Conservation (phyloP, 164 flowering plant species). For the Tetracentron sinense region DNA sequence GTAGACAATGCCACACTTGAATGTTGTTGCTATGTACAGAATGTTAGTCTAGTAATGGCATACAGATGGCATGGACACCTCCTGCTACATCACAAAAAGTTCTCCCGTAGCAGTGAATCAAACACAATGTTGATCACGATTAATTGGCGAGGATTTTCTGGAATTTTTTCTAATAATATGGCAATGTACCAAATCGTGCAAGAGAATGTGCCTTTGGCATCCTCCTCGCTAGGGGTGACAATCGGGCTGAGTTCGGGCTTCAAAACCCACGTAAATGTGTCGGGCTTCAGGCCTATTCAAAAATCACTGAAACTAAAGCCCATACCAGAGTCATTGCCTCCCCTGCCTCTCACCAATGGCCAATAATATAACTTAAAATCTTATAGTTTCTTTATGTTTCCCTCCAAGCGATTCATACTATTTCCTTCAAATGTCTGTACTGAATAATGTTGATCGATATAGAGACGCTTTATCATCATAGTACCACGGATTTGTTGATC, state of each 20-base stretch:
- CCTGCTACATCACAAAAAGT: neutral
- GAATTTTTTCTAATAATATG: neutral
- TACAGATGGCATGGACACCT: neutral
- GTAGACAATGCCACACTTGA: neutral
- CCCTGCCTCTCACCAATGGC: too few relatives aligned
- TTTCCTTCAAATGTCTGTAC: too few relatives aligned
- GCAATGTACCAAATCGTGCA: constrained; percentile 5
- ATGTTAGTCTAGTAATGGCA: too few relatives aligned
- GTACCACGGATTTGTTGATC: neutral
- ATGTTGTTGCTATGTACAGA: too few relatives aligned
- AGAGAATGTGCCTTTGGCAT: constrained; percentile 3
- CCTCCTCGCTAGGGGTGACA: too few relatives aligned
- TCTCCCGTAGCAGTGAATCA: neutral
- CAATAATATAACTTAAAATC: too few relatives aligned
- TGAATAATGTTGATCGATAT: neutral
- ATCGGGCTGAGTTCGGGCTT: too few relatives aligned
- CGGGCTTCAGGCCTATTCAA: too few relatives aligned
- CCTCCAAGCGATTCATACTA: too few relatives aligned
- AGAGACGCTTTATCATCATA: neutral
- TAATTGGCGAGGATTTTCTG: neutral
- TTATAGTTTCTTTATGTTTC: neutral
- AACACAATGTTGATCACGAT: neutral
- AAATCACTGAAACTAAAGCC: too few relatives aligned
- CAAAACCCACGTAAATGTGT: too few relatives aligned
- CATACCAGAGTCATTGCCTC: too few relatives aligned